Evolutionary conservation across 768 basidiomycete genomes (phyloP).

Genomic region (Xerocomellus dryophilus): DNA sequence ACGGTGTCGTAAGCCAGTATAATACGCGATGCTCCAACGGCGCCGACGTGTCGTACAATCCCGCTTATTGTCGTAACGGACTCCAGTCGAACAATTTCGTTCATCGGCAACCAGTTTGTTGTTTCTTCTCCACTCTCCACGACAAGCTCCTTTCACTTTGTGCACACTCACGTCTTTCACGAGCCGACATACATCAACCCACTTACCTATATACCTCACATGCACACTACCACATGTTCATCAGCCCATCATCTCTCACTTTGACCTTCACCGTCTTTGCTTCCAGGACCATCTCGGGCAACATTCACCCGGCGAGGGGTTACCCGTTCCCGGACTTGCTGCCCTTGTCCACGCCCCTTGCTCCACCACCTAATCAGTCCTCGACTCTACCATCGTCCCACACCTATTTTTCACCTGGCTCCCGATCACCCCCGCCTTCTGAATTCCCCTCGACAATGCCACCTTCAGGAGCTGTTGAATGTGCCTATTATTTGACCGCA

Average conservation of each 20-base stretch:
- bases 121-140: conserved; percentile 14
- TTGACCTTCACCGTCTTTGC: conserved; percentile 15
- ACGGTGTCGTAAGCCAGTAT: conserved; percentile 1
- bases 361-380: conserved; percentile 8
- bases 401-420: neutral
- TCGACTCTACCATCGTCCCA: neutral
- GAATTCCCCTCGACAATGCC: conserved; percentile 2
- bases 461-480: neutral
- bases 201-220: conserved; percentile 24
- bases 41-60: conserved; percentile 15
- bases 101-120: conserved; percentile 10
- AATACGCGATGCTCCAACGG: conserved; percentile 1
- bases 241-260: conserved; percentile 17
- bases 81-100: neutral
- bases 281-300: conserved; percentile 9
- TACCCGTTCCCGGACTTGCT: conserved; percentile 13
- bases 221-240: conserved; percentile 31
- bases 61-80: conserved; percentile 22
- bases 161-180: conserved; percentile 26
- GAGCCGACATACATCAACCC: conserved; percentile 12
- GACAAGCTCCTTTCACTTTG: conserved; percentile 9
- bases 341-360: conserved; percentile 18
- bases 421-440: conserved; percentile 1
- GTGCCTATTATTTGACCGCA: neutral
- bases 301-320: conserved; percentile 2